Conservation (phyloP, 208 protist species). For the Trypanosoma brucei region DNA sequence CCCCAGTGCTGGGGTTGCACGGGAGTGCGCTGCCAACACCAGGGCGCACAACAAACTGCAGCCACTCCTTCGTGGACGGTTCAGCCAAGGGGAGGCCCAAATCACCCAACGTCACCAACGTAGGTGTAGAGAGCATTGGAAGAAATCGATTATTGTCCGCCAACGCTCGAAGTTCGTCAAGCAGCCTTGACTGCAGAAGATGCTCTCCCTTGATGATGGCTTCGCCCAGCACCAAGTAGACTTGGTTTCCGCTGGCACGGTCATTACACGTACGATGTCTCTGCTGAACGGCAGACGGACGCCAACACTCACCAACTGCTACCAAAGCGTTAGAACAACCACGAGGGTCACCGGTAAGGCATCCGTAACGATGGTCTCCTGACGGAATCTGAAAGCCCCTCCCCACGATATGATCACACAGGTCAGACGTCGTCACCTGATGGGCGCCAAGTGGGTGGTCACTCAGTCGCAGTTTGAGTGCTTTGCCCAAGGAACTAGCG, state of each 20-base stretch:
- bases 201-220: conserved; percentile 39
- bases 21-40: no score
- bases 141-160: conserved; percentile 43
- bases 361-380: not conserved
- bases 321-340: not conserved
- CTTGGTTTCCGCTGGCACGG: conserved; percentile 28
- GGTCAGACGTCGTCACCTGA: conserved; percentile 10
- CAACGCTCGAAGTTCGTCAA: conserved; percentile 33
- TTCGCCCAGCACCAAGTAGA: conserved; percentile 29
- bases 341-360: not conserved
- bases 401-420: not conserved
- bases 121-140: conserved; percentile 35
- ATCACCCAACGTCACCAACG: conserved; percentile 22
- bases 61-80: not conserved
- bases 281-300: not conserved
- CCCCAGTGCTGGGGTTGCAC: no score
- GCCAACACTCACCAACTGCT: not conserved
- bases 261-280: not conserved
- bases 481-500: conserved; percentile 28
- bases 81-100: not conserved
- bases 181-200: conserved; percentile 26
- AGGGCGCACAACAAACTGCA: not conserved
- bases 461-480: conserved; percentile 35
- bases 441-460: conserved; percentile 44
- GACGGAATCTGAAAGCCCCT: not conserved